Conservation (phyloP, 176 grass and related monocot species). For the Hyparrhenia diplandra region DNA sequence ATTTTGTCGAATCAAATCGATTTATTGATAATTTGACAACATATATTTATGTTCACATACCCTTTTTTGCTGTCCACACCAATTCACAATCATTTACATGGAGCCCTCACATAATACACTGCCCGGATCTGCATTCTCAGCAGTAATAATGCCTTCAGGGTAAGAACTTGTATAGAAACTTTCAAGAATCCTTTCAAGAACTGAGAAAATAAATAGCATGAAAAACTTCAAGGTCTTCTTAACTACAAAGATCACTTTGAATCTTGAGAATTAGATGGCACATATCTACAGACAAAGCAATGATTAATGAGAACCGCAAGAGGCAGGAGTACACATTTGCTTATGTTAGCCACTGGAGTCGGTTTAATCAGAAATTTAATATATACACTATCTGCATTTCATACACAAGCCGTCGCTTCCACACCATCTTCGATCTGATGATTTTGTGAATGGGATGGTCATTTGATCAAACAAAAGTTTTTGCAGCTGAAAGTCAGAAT, state of each 20-base stretch:
- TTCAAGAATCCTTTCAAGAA: neutral
- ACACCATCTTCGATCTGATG: neutral
- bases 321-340: neutral
- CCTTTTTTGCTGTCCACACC: neutral
- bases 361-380: neutral
- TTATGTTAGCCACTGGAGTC: neutral
- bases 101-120: neutral
- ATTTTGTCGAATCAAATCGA: neutral
- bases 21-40: neutral
- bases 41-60: neutral
- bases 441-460: neutral
- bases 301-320: neutral
- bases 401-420: neutral
- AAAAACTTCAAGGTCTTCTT: neutral
- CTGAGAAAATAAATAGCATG: neutral
- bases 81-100: neutral
- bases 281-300: neutral
- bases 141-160: neutral
- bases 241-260: neutral
- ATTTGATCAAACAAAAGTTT: slow-evolving; percentile 13
- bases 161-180: neutral
- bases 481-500: slow-evolving; percentile 29
- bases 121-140: neutral
- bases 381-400: neutral
- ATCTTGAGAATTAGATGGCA: neutral